Conservation (phyloP, 2,329 filamentous ascomycete species). For the Stagonosporopsis vannaccii region DNA sequence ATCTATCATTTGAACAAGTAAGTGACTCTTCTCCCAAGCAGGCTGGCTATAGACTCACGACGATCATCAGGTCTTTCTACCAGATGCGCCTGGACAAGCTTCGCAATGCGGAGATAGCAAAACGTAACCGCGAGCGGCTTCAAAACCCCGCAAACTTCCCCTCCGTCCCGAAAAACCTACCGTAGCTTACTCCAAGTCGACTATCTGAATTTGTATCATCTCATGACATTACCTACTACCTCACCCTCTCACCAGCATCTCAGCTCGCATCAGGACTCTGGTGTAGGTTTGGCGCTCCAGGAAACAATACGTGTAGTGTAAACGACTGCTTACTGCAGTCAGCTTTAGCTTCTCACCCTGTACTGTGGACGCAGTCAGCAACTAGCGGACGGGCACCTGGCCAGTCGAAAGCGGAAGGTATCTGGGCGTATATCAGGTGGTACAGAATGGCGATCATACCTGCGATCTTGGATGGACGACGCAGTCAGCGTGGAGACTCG, state of each 20-base stretch:
- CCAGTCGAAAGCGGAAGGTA: constrained; percentile 16
- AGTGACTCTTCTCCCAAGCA: not conserved
- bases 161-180: constrained; percentile 73
- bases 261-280: constrained; percentile 5
- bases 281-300: not conserved
- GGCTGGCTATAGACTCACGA: not conserved
- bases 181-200: constrained; percentile 20
- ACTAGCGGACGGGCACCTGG: constrained; percentile 34
- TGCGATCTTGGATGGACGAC: constrained; percentile 19
- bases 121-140: constrained; percentile 79
- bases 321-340: constrained; percentile 29
- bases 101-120: constrained; percentile 78
- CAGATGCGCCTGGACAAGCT: constrained; percentile 83
- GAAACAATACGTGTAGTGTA: not conserved
- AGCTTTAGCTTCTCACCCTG: constrained; percentile 29
- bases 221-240: not conserved
- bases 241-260: not conserved
- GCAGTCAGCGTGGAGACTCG: constrained; percentile 15
- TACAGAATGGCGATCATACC: constrained; percentile 19
- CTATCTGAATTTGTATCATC: not conserved
- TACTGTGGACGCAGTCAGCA: constrained; percentile 42
- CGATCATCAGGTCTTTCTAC: constrained; percentile 73
- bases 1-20: constrained; percentile 86
- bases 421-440: constrained; percentile 27
- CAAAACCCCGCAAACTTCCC: constrained; percentile 83